Evolutionary conservation across 495 filamentous ascomycete species (phyloP).

Genomic region (Penicillium arizonense): DNA sequence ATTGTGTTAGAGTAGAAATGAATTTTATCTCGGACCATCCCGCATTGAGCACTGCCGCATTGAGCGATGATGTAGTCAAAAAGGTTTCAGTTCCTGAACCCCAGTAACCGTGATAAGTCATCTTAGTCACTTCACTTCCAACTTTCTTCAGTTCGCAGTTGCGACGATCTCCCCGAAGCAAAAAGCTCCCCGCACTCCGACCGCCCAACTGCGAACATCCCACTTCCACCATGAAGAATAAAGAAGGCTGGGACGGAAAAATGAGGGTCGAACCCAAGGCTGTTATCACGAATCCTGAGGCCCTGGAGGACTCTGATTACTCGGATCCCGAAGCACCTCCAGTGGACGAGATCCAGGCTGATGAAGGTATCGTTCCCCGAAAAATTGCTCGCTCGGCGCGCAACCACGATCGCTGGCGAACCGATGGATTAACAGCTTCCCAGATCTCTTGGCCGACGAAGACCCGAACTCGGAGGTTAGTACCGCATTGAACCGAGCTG

Average conservation of each 20-base stretch:
- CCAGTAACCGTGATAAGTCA: background rate
- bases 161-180: background rate
- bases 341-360: slow-evolving; percentile 73
- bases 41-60: slow-evolving; percentile 12
- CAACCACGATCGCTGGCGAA: background rate
- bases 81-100: slow-evolving; percentile 1
- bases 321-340: slow-evolving; percentile 78
- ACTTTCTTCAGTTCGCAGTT: background rate
- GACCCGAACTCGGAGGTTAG: slow-evolving; percentile 55
- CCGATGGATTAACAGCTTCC: slow-evolving; percentile 4
- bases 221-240: slow-evolving; percentile 48
- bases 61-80: slow-evolving; percentile 18
- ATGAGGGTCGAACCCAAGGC: slow-evolving; percentile 67
- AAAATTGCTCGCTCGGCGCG: background rate
- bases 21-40: slow-evolving; percentile 3
- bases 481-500: background rate
- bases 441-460: slow-evolving; percentile 67
- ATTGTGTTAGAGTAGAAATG: slow-evolving; percentile 6
- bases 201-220: slow-evolving; percentile 17
- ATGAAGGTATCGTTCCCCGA: slow-evolving; percentile 61
- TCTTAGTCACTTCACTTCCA: background rate
- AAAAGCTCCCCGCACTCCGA: slow-evolving; percentile 27
- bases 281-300: slow-evolving; percentile 69
- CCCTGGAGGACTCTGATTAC: slow-evolving; percentile 77
- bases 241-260: slow-evolving; percentile 93